These are phyloP conservation scores for Penicillium mononematosum DNA, from an alignment of 495 filamentous ascomycete genomes.

Conservation along the genomic window DNA sequence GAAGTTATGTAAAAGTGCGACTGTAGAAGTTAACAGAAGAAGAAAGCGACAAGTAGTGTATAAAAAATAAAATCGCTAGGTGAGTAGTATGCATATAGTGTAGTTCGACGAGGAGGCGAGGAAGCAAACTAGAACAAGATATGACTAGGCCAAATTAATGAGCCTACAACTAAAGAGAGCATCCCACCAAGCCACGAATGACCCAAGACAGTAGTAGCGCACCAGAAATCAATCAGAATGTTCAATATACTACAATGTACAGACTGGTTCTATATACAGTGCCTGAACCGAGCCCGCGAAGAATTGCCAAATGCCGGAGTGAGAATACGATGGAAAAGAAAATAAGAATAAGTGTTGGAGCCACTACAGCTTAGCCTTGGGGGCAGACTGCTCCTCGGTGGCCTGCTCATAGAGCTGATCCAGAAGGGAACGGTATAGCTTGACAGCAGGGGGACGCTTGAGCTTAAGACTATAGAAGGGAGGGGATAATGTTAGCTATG, in stretches of 20 bases:
- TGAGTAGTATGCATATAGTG: not conserved
- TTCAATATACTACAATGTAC: conserved; percentile 23
- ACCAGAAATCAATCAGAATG: conserved; percentile 1
- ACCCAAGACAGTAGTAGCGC: no score
- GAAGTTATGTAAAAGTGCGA: not conserved
- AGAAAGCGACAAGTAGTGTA: not conserved
- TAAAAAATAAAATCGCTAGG: not conserved
- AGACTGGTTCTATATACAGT: conserved; percentile 20
- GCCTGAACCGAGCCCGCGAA: not conserved
- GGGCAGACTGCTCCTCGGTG: conserved; percentile 50
- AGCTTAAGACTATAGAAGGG: conserved; percentile 72
- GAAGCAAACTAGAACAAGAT: not conserved
- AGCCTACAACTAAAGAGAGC: not conserved
- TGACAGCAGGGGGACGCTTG: conserved; percentile 86
- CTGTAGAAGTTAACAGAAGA: not conserved
- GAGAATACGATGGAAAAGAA: conserved; percentile 5
- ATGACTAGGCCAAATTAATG: not conserved
- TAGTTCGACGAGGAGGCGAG: not conserved
- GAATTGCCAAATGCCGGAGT: conserved; percentile 6
- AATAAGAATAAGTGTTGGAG: not conserved
- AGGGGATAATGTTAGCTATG: conserved; percentile 33
- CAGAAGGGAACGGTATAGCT: conserved; percentile 69
- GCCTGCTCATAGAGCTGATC: conserved; percentile 80
- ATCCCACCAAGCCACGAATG: not conserved
- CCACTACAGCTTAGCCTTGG: conserved; percentile 51